Evolutionary conservation across 2,329 filamentous ascomycete genomes (phyloP), one percentile per base, ranked within the genome.

Genomic region (Arthrobotrys musiformis): DNA sequence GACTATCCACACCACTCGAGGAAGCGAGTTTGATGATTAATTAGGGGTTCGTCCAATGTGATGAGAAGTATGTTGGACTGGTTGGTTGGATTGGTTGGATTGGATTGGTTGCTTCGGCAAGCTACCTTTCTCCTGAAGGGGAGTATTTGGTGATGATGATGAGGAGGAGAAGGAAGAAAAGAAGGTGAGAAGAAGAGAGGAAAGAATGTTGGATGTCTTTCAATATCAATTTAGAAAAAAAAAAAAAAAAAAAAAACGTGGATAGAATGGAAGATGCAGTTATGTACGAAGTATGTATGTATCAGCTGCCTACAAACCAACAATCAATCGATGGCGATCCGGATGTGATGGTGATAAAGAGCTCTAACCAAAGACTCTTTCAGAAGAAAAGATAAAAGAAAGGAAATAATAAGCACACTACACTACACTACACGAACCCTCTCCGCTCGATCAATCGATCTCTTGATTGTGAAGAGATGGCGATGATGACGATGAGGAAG

Each of bases 321-420:
- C 15, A 2, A n/a, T 7, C 13, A 17, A 17, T n/a, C 40, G 17
- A 42, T 17, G n/a, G 5, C 33, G 19, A 42, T n/a, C n/a, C 11
- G n/a, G 24, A 52, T 30, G 17, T 17, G 26, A 54, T n/a, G 26
- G 19, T n/a, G 4, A 7, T 26, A 22, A 56, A 54, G 46, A 70
- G 42, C 67, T 70, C 67, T 70, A 70, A 24, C 67, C 67, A 70
- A 70, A 70, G 67, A 70, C 44, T 70, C 67, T 54, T 56, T 44
- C 9, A 61, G 60, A 60, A 54, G 33, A 62, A 28, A 70, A 28
- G 22, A 58, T 26, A 35, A 70, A 28, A 33, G 48, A 42, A 13
- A 33, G 46, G 30, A 17, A n/a, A n/a, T n/a, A n/a, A n/a, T n/a
- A n/a, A n/a, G n/a, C n/a, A n/a, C n/a, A n/a, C n/a, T n/a, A n/a